A percentile compares a stretch with the other conserved stretches of the same genome.
Conservation (phyloP, 495 filamentous ascomycete species). For the Tuber microsphaerosporum region DNA sequence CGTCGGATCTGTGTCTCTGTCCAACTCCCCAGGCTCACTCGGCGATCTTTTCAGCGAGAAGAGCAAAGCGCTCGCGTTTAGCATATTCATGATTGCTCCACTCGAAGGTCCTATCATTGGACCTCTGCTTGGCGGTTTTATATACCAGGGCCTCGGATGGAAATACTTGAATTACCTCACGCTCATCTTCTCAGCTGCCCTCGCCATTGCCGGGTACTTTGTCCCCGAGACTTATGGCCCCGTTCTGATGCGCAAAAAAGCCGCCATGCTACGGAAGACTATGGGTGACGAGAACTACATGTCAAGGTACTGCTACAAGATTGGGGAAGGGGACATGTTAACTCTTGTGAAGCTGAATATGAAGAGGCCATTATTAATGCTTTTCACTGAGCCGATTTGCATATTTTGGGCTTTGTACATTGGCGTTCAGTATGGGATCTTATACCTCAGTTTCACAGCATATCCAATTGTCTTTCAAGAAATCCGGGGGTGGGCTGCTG, state of each 20-base stretch:
- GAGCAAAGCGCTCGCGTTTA: constrained; percentile 63
- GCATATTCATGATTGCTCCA: constrained; percentile 69
- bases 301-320: constrained; percentile 37
- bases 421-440: constrained; percentile 57
- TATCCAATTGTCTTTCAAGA: constrained; percentile 69
- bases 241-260: constrained; percentile 61
- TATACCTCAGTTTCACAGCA: constrained; percentile 79
- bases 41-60: constrained; percentile 68
- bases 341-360: constrained; percentile 63
- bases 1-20: constrained; percentile 70
- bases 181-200: constrained; percentile 48
- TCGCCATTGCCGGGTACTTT: constrained; percentile 48
- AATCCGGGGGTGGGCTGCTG: constrained; percentile 63
- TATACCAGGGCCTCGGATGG: constrained; percentile 73
- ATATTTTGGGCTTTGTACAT: constrained; percentile 71
- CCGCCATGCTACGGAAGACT: constrained; percentile 61
- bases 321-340: constrained; percentile 42
- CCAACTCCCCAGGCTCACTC: constrained; percentile 74
- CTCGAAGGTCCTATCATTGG: constrained; percentile 65
- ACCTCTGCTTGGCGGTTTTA: constrained; percentile 61
- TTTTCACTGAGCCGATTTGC: constrained; percentile 67
- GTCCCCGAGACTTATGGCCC: constrained; percentile 75
- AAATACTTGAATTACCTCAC: constrained; percentile 82
- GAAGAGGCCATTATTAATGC: constrained; percentile 67
- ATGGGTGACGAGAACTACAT: constrained; percentile 57